Base-by-base conservation (phyloP, 1,284 basidiomycete species). In the Malassezia globosa region DNA sequence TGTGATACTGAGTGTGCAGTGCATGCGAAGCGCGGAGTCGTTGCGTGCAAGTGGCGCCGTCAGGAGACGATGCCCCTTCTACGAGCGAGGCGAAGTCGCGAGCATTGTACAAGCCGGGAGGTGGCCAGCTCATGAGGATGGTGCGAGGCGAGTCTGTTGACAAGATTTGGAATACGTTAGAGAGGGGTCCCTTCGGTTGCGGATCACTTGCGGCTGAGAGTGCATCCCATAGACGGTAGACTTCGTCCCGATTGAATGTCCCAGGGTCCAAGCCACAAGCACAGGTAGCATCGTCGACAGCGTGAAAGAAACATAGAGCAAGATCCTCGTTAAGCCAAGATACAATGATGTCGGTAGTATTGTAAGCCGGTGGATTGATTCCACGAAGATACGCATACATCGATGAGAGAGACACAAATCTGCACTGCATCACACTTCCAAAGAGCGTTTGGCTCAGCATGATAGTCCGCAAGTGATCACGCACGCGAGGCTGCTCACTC, bases 291-390 rank as follows among this genome's bases (percentile, higher is more conserved):
- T 6, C 16, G 0, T 60, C 16, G 48, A 84, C 82, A 24, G 88
- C 86, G 66, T 97, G 90, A 58, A 95, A 84, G 77, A 97, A 97
- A 66, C 87, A 90, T 13, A 97, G 77, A 34, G 92, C 82, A 62
- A 96, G 78, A 31, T 84, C 85, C 48, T 90, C 83, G 21, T 85
- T 87, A 42, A 87, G 87, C 82, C 85, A 88, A 73, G 90, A 95
- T 66, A 94, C 83, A 60, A 92, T 87, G 60, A 97, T 79, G 73
- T 95, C 87, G 56, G 89, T 80, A 3, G 83, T 81, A 76, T 90
- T 77, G 55, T 84, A 78, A 66, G 81, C 81, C 51, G 82, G 78
- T 2, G 79, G 81, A 50, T 84, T 82, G 4, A 68, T 63, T 36
- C 68, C 69, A 0, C 76, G 76, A 2, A 77, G 62, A n/a, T 75